Base-by-base conservation (phyloP, 257 asterid species). In the Solanum chaucha region DNA sequence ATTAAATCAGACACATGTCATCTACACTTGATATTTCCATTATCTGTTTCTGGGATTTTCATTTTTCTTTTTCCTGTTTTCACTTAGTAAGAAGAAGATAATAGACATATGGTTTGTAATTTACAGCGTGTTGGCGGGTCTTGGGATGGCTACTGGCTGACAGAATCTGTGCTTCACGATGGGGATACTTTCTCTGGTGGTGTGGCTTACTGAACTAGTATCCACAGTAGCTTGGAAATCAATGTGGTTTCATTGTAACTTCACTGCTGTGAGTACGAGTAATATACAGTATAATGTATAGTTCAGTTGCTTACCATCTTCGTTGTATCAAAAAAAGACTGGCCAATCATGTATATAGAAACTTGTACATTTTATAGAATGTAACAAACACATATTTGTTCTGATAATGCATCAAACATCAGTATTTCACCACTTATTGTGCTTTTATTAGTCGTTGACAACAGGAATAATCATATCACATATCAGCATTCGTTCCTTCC, bases 141-240 rank as follows among this genome's bases (percentile, higher is more conserved):
- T 22, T 96, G 98, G 99, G 99, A 96, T 88, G 99, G 98, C 26
- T 96, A 94, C 89, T 96, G 99, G 99, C 94, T 96, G 87, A 95
- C 98, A 2, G 98, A 95, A 86, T 94, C 98, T 7, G 77, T 96
- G 58, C 98, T 96, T 85, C 98, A 94, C 1, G 98, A 95, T 19
- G 98, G 96, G 81, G 96, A 95, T 90, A 92, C 90, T 90, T 96
- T 96, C 87, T 93, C 98, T 1, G 97, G 99, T 17, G 98, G 98
- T 40, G 94, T 96, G 86, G 98, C 99, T 7, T 95, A 94, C 90
- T 95, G 89, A 92, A 67, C 70, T 35, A 64, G 70, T 74, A 81
- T 17, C 44, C n/a, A 13, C 40, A 3, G 40, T 48, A 48, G 44
- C 44, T 10, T 24, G 14, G 85, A 30, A 30, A n/a, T 81, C 30